Conservation (phyloP, 164 flowering plant species). For the Macadamia tetraphylla region DNA sequence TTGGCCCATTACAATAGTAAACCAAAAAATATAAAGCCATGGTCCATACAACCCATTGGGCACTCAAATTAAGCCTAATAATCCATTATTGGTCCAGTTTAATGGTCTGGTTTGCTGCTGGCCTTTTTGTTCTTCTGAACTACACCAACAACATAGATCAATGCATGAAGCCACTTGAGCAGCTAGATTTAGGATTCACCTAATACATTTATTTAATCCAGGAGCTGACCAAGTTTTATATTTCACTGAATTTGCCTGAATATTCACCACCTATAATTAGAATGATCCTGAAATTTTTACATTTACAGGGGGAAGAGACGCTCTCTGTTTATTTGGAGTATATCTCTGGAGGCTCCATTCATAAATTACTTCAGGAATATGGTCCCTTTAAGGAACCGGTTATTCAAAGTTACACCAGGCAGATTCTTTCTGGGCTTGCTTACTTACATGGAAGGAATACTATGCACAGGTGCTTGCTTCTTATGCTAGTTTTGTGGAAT, state of each 20-base stretch:
- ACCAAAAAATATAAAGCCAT: no score
- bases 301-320: conserved; percentile 48
- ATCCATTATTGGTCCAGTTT: no score
- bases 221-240: not conserved
- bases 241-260: not conserved
- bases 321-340: conserved; percentile 66
- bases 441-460: conserved; percentile 67
- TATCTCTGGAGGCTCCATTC: conserved; percentile 78
- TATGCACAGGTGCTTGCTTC: conserved; percentile 46
- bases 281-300: conserved; percentile 1
- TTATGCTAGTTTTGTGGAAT: not conserved
- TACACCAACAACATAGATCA: not conserved
- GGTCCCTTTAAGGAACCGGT: conserved; percentile 60
- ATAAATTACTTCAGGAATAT: conserved; percentile 73
- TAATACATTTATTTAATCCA: not conserved
- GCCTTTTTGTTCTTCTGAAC: no score
- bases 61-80: no score
- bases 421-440: conserved; percentile 71
- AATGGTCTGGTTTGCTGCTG: no score
- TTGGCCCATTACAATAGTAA: no score
- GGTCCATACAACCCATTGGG: no score
- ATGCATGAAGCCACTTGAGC: not conserved
- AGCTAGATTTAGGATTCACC: not conserved
- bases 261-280: not conserved
- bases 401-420: conserved; percentile 60